phyloP scores from a whole-genome alignment of 768 basidiomycete genomes.

The Butyriboletus loyo region DNA sequence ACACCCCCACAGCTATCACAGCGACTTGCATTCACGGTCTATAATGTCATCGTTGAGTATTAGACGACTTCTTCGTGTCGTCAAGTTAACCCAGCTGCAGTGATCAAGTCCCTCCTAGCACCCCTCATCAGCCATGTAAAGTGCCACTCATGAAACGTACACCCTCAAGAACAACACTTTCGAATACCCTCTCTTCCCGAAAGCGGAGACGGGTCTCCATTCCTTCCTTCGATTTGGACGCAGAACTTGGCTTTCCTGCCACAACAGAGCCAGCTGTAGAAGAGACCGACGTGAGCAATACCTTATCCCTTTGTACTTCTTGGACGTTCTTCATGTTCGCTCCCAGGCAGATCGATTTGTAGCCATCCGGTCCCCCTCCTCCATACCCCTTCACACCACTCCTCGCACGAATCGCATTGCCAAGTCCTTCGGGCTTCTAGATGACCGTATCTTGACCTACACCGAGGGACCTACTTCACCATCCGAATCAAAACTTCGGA shows the following conservation, averaged over 20 bases:
- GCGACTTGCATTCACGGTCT: not conserved
- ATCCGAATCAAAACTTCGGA: constrained; percentile 41
- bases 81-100: constrained; percentile 21
- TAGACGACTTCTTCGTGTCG: constrained; percentile 1
- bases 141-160: constrained; percentile 36
- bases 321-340: not conserved
- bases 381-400: constrained; percentile 56
- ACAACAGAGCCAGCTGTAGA: constrained; percentile 19
- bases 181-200: constrained; percentile 38
- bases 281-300: constrained; percentile 28
- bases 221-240: constrained; percentile 36
- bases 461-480: constrained; percentile 36
- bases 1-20: not conserved
- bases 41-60: constrained; percentile 33
- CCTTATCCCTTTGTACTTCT: not conserved
- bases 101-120: constrained; percentile 23
- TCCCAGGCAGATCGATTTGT: constrained; percentile 61
- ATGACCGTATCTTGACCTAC: constrained; percentile 54
- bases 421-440: constrained; percentile 56
- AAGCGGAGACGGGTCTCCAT: constrained; percentile 44
- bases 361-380: constrained; percentile 46
- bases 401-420: constrained; percentile 68
- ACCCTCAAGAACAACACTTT: constrained; percentile 36
- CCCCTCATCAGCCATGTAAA: constrained; percentile 25
- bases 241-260: constrained; percentile 28